Percentiles rank a stretch among this genome's conserved stretches.
Evolutionary conservation across 352 stramenopile genomes (phyloP).

Genomic region (Lagenidium sp.): DNA sequence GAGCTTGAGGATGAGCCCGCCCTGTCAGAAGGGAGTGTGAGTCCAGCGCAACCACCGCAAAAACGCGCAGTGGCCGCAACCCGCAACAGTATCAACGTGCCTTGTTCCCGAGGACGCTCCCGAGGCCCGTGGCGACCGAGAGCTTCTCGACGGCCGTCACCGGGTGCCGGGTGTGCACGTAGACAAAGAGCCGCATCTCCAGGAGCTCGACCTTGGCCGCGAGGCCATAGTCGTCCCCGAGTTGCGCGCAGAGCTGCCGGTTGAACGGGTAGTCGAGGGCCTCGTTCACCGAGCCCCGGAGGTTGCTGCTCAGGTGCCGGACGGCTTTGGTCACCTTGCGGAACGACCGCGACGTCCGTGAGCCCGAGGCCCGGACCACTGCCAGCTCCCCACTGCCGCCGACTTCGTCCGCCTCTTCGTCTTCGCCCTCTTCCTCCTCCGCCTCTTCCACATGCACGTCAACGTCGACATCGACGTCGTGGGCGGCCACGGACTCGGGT

Average conservation of each 20-base stretch:
- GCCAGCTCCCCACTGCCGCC: constrained; percentile 7
- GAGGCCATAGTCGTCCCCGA: constrained; percentile 47
- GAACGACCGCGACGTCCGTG: constrained; percentile 61
- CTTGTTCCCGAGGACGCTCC: constrained; percentile 80
- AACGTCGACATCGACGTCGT: constrained; percentile 16
- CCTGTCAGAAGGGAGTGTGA: too few relatives aligned
- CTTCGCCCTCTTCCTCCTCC: constrained; percentile 21
- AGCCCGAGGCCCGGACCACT: background rate
- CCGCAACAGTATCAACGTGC: constrained; percentile 14
- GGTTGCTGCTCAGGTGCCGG: constrained; percentile 52
- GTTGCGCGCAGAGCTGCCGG: constrained; percentile 45
- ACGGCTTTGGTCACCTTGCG: constrained; percentile 56
- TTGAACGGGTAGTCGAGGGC: constrained; percentile 60
- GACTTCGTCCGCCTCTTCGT: constrained; percentile 17
- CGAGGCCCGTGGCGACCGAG: constrained; percentile 62
- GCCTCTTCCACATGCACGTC: constrained; percentile 11
- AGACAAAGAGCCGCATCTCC: constrained; percentile 76
- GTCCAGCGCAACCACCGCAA: too few relatives aligned
- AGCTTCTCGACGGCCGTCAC: constrained; percentile 59
- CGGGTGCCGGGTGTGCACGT: constrained; percentile 47
- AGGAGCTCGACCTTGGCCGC: constrained; percentile 70
- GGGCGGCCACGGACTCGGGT: constrained; percentile 2
- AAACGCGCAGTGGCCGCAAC: background rate
- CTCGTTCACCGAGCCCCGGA: constrained; percentile 48
- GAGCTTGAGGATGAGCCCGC: constrained; percentile 68